These are phyloP conservation scores for Candida jianshihensis DNA, from an alignment of 805 yeast genomes.

Conservation along the genomic window DNA sequence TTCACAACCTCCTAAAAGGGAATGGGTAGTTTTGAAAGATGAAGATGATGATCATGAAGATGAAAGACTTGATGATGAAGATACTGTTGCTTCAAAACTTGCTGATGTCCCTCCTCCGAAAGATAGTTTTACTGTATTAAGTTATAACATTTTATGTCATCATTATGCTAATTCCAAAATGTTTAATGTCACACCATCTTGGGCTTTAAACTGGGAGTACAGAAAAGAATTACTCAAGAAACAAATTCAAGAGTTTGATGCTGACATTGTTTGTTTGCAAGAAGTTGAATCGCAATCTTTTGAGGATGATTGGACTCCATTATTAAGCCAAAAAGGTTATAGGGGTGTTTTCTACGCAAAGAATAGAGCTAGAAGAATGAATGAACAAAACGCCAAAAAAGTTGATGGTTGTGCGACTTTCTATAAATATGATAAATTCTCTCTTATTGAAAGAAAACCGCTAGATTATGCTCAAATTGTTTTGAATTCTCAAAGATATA, in stretches of 20 bases:
- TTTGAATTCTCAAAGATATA: slow-evolving; percentile 77
- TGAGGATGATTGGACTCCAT: slow-evolving; percentile 81
- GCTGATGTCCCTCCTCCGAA: slow-evolving; percentile 23
- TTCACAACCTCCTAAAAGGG: slow-evolving; percentile 63
- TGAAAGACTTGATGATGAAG: slow-evolving; percentile 19
- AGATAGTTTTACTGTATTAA: slow-evolving; percentile 64
- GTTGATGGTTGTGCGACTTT: slow-evolving; percentile 99
- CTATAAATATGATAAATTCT: slow-evolving; percentile 63
- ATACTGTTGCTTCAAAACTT: slow-evolving; percentile 16
- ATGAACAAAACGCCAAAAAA: slow-evolving; percentile 67
- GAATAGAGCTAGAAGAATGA: slow-evolving; percentile 89
- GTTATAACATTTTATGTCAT: slow-evolving; percentile 91
- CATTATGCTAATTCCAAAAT: slow-evolving; percentile 88
- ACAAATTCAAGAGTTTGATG: slow-evolving; percentile 56
- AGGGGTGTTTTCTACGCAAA: slow-evolving; percentile 78
- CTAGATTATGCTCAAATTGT: slow-evolving; percentile 81
- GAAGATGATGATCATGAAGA: slow-evolving; percentile 54
- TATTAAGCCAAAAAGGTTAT: slow-evolving; percentile 69
- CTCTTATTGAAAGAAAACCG: slow-evolving; percentile 59
- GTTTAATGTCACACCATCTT: slow-evolving; percentile 92
- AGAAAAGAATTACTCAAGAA: slow-evolving; percentile 71
- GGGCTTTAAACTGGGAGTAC: slow-evolving; percentile 95
- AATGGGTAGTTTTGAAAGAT: slow-evolving; percentile 74
- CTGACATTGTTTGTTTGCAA: slow-evolving; percentile 87
- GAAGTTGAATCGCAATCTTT: slow-evolving; percentile 87